Base-by-base conservation (phyloP, 2,329 filamentous ascomycete species). In the Coniella lustricola region DNA sequence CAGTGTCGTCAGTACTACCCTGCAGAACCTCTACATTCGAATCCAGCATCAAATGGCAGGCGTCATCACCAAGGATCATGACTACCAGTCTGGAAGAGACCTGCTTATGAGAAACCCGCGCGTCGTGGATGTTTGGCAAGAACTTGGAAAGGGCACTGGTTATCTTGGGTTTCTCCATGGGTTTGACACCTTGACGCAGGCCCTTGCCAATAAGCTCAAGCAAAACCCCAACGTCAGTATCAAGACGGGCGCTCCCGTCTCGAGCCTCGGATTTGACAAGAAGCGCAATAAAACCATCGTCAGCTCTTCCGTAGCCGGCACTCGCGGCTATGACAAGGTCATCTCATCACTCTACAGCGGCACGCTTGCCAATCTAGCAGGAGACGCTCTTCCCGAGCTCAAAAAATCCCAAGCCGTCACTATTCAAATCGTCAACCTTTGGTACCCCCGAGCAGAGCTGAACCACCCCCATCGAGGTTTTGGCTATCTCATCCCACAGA, bases 351-450 rank as follows among this genome's bases (percentile, higher is more conserved):
- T 87, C 20, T 74, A 73, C 39, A 72, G 71, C 50, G 67, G 72
- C 33, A 57, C 67, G 2, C 69, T 79, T 14, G 64, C 68, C 43
- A 50, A 58, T 21, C 54, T 72, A 25, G 65, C 68, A 3, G 52
- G 56, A 17, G 56, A 59, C 37, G 54, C 60, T 5, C 67, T 82
- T 5, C 71, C 74, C 4, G 63, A 71, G 29, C 72, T 86, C 10
- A 61, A 64, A 16, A 62, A 75, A 37, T 75, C 79, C 46, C 39
- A 47, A 21, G 79, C 84, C 32, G 85, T 91, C 25, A 90, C 84
- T 29, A 90, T 96, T 56, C 90, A 90, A 82, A 87, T 90, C 2
- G 85, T 98, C 53, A 96, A 95, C 67, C 74, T 98, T 41, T 96
- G 85, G 75, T 98, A 85, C 64, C 71, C 75, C 1, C 73, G 80